These are phyloP conservation scores for Salix koriyanagi DNA, from an alignment of 345 rosid species.

Conservation along the genomic window DNA sequence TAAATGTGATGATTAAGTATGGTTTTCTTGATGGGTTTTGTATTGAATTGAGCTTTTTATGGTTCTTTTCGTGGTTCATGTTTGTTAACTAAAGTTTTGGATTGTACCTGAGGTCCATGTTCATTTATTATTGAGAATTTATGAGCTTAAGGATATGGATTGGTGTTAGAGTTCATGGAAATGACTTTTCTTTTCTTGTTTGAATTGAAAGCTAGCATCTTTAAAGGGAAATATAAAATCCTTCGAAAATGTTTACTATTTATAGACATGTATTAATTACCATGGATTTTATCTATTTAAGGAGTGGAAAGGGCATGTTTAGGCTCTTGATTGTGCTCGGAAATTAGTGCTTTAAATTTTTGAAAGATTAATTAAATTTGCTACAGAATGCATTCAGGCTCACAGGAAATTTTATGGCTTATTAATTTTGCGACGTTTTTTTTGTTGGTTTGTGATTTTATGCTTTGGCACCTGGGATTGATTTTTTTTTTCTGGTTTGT, in stretches of 20 bases:
- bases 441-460: background rate
- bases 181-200: background rate
- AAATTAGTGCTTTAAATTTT: background rate
- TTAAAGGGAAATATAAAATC: background rate
- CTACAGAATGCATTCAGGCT: background rate
- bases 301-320: background rate
- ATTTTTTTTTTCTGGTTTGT: background rate
- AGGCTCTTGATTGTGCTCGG: background rate
- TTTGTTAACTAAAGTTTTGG: background rate
- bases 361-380: background rate
- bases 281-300: background rate
- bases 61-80: background rate
- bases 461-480: background rate
- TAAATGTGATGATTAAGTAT: background rate
- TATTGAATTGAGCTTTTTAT: background rate
- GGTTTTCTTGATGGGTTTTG: background rate
- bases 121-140: background rate
- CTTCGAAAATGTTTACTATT: background rate
- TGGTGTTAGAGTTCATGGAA: background rate
- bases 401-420: background rate
- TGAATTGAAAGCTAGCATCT: background rate
- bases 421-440: background rate
- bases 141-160: background rate
- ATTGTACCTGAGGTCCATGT: background rate
- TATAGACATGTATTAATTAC: background rate